Base-by-base conservation (phyloP, 2,329 filamentous ascomycete species). In the Colletotrichum sp. region DNA sequence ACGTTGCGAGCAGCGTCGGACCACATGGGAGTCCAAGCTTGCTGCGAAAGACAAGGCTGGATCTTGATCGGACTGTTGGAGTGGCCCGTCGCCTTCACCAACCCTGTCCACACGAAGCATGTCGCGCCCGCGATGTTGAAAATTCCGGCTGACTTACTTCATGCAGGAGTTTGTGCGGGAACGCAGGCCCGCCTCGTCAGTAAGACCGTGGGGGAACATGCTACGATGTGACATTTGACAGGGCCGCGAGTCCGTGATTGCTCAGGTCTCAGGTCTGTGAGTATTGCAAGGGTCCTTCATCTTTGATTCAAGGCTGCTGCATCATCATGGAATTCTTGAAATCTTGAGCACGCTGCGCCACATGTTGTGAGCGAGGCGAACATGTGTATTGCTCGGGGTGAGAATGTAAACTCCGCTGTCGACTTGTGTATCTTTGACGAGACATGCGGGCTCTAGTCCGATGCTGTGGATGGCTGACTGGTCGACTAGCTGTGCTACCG, bases 1-100 rank as follows among this genome's bases (percentile, higher is more conserved):
- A 75, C 75, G 80, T 82, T 82, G 79, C 79, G 80, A 77, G 72
- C 52, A 74, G 76, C 72, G 48, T 70, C 74, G 70, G 71, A 73
- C 75, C 73, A 77, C 68, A 39, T 28, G 60, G 34, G 64, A 68
- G 73, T 76, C 74, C 59, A 67, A 77, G 71, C 73, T 73, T 39
- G 30, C 21, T 36, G 28, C 12, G 24, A 26, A 55, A 16, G 43
- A 72, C 55, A 32, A 66, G 64, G 72, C 68, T 52, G 65, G 52
- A 59, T 63, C 24, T 63, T 36, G 63, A 69, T 77, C 61, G 75
- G 36, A 66, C 28, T 74, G 24, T 60, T 60, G n/a, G 36, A 24
- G 18, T n/a, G 21, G 24, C 65, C 65, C 59, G 65, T n/a, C 21
- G 59, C 18, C 21, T 24, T 36, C 24, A n/a, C n/a, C 59, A 64